A percentile compares a stretch with the other conserved stretches of the same genome.
These are phyloP conservation scores for Cyclotella kingstonii DNA, from an alignment of 108 stramenopile species.

Conservation along the genomic window DNA sequence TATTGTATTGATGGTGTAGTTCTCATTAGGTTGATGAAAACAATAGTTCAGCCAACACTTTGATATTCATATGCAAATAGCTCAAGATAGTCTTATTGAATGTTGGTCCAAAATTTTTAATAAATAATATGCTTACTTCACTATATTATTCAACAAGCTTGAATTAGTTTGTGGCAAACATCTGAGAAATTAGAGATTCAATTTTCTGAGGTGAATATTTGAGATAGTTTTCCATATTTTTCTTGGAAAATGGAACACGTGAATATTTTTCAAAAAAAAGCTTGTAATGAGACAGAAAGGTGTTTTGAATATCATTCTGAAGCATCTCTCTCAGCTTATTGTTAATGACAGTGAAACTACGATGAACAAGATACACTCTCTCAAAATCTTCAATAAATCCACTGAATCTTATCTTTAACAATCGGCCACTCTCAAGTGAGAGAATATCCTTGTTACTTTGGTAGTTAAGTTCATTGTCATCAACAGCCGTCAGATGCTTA, in stretches of 20 bases:
- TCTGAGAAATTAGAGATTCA: conserved; percentile 38
- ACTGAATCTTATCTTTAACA: conserved; percentile 80
- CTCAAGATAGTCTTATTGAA: no score
- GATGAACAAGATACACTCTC: conserved; percentile 61
- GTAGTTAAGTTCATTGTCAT: conserved; percentile 65
- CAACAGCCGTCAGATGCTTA: conserved; percentile 67
- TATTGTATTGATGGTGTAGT: no score
- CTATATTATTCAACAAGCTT: no score
- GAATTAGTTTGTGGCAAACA: no score
- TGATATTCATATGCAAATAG: no score
- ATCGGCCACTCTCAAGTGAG: conserved; percentile 73
- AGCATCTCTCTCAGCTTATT: conserved; percentile 59
- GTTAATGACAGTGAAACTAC: conserved; percentile 68
- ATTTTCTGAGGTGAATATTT: conserved; percentile 75
- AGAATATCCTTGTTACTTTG: conserved; percentile 64
- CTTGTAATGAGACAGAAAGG: conserved; percentile 73
- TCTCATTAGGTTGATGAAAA: no score
- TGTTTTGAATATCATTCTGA: conserved; percentile 57
- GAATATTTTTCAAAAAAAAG: conserved; percentile 77
- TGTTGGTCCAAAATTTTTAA: no score
- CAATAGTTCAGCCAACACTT: no score
- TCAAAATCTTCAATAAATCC: conserved; percentile 87
- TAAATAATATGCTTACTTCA: no score
- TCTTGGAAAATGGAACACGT: conserved; percentile 80
- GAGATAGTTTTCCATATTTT: conserved; percentile 80